Conservation (phyloP, 179 eudicot genomes). For the Carnegiea gigantea region DNA sequence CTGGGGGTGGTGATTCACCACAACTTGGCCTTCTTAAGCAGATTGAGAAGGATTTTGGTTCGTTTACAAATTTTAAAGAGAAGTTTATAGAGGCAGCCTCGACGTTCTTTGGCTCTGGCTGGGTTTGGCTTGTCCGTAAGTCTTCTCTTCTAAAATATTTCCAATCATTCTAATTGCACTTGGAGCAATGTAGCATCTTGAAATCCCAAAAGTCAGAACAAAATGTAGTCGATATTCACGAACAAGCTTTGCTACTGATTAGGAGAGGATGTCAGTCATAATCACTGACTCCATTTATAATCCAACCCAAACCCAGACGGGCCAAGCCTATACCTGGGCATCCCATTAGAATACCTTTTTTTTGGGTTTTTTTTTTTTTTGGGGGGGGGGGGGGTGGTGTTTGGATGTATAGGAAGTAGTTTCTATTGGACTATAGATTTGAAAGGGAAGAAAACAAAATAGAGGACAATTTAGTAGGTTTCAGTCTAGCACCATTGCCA, state of each 20-base stretch:
- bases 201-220: neutral
- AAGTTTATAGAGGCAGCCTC: constrained; percentile 71
- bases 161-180: neutral
- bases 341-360: neutral
- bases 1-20: constrained; percentile 86
- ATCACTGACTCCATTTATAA: neutral
- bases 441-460: neutral
- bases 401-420: too few species aligned
- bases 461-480: neutral
- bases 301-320: neutral
- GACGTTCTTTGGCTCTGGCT: constrained; percentile 83
- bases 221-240: neutral
- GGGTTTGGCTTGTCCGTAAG: constrained; percentile 98
- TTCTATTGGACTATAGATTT: too few species aligned
- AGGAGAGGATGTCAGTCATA: neutral
- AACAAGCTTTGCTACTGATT: neutral
- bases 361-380: neutral
- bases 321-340: neutral
- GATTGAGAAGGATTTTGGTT: constrained; percentile 92
- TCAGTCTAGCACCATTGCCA: neutral
- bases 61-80: constrained; percentile 65
- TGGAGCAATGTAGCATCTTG: neutral
- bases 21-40: constrained; percentile 68
- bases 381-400: neutral
- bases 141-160: constrained; percentile 17